Conservation (phyloP, 2,329 filamentous ascomycete genomes). For the Harringtonia aguacate region DNA sequence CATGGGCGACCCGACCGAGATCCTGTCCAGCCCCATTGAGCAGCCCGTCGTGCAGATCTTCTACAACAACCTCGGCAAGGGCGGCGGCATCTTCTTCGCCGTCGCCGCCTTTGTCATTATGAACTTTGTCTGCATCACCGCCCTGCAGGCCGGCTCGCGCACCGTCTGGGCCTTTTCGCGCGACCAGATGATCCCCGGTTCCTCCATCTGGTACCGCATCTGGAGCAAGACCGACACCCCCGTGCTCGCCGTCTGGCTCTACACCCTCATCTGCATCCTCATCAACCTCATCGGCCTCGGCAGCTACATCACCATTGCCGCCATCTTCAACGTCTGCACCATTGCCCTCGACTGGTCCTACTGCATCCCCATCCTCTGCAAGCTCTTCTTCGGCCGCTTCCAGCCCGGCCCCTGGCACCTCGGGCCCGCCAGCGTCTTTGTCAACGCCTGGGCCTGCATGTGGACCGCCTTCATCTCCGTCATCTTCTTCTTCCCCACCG, state of each 20-base stretch:
- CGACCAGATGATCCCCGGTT: conserved; percentile 37
- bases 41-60: conserved; percentile 48
- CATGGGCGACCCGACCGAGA: conserved; percentile 38
- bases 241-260: conserved; percentile 44
- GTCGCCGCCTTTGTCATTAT: conserved; percentile 46
- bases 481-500: conserved; percentile 42
- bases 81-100: conserved; percentile 41
- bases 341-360: conserved; percentile 46
- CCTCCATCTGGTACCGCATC: conserved; percentile 36
- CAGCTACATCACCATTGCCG: conserved; percentile 39
- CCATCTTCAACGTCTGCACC: conserved; percentile 43
- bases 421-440: conserved; percentile 25
- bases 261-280: conserved; percentile 39
- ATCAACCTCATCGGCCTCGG: conserved; percentile 50
- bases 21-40: conserved; percentile 32
- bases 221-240: conserved; percentile 37
- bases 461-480: conserved; percentile 43
- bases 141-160: conserved; percentile 40
- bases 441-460: conserved; percentile 37
- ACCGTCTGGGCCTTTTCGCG: conserved; percentile 46
- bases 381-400: conserved; percentile 36
- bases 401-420: conserved; percentile 41
- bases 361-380: conserved; percentile 45
- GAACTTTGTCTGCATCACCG: conserved; percentile 48
- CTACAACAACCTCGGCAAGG: conserved; percentile 44